A percentile compares a stretch with the other conserved stretches of the same genome.
Evolutionary conservation across 345 rosid genomes (phyloP).

Genomic region (Arabidopsis suecica): DNA sequence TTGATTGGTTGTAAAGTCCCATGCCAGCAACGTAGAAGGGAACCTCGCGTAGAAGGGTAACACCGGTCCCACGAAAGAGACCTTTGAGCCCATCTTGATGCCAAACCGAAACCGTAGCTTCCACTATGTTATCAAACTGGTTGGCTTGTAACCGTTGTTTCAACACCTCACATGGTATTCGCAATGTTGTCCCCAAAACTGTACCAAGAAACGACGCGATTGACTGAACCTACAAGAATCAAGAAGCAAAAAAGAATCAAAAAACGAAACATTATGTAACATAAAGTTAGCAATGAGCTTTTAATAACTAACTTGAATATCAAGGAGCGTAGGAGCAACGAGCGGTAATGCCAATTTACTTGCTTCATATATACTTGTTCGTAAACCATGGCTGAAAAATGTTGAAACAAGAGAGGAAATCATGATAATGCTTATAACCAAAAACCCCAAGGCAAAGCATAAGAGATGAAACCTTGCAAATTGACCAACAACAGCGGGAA

Average conservation of each 20-base stretch:
- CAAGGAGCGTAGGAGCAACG: slow-evolving; percentile 81
- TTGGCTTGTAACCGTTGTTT: slow-evolving; percentile 99
- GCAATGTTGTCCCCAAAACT: slow-evolving; percentile 78
- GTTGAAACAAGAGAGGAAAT: not conserved
- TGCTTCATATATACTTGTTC: slow-evolving; percentile 92
- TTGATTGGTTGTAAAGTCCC: slow-evolving; percentile 85
- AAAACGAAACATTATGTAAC: slow-evolving; percentile 3
- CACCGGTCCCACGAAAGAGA: slow-evolving; percentile 91
- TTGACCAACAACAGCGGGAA: slow-evolving; percentile 93
- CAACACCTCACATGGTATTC: slow-evolving; percentile 94
- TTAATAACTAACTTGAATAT: slow-evolving; percentile 73
- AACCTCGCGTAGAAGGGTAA: slow-evolving; percentile 89
- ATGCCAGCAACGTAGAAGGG: slow-evolving; percentile 95
- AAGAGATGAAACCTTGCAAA: slow-evolving; percentile 74
- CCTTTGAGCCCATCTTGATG: slow-evolving; percentile 82
- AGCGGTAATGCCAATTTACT: slow-evolving; percentile 72
- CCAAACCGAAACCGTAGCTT: slow-evolving; percentile 81
- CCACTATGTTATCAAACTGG: slow-evolving; percentile 77
- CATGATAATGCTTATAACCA: not conserved
- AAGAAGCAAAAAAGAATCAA: slow-evolving; percentile 7
- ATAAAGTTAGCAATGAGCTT: not conserved
- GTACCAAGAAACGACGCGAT: slow-evolving; percentile 85
- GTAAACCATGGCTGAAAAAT: slow-evolving; percentile 76
- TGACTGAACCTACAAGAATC: slow-evolving; percentile 72
- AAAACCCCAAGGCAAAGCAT: not conserved